Conservation (phyloP, 2,329 filamentous ascomycete species). For the Penicillium palitans region DNA sequence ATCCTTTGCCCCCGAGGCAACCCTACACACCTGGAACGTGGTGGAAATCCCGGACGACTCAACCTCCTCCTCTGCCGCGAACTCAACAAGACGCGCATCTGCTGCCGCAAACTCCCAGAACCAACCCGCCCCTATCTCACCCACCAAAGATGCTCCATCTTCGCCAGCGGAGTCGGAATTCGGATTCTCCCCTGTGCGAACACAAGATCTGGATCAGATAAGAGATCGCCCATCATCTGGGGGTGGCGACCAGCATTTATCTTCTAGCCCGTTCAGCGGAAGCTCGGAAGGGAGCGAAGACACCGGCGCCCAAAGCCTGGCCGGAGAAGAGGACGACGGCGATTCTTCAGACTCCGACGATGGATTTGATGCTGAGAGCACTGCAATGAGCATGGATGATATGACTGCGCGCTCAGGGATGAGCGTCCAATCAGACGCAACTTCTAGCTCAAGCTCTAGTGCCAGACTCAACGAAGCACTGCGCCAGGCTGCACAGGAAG, state of each 20-base stretch:
- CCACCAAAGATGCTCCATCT: constrained; percentile 60
- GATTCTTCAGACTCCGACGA: constrained; percentile 50
- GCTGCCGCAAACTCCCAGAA: constrained; percentile 48
- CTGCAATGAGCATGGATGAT: constrained; percentile 80
- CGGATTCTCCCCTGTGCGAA: constrained; percentile 62
- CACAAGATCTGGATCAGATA: constrained; percentile 65
- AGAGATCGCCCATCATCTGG: constrained; percentile 36
- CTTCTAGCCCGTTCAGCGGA: constrained; percentile 75
- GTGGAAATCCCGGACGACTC: constrained; percentile 87
- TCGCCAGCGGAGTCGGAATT: constrained; percentile 62
- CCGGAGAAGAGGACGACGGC: constrained; percentile 44
- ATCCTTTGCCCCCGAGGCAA: constrained; percentile 95
- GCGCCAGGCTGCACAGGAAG: constrained; percentile 70
- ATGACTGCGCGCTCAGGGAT: constrained; percentile 67
- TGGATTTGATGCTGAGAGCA: constrained; percentile 64
- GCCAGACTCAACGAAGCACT: constrained; percentile 75
- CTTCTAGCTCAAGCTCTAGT: constrained; percentile 63
- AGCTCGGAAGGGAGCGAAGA: constrained; percentile 53
- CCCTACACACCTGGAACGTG: constrained; percentile 94
- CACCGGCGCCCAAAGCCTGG: constrained; percentile 37
- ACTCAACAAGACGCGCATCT: constrained; percentile 73
- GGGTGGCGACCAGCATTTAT: constrained; percentile 59
- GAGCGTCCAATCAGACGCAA: constrained; percentile 58
- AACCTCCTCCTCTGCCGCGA: constrained; percentile 71
- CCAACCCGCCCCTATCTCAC: constrained; percentile 36